Conservation (phyloP, 345 rosid genomes). For the Eucalyptus tenuipes region DNA sequence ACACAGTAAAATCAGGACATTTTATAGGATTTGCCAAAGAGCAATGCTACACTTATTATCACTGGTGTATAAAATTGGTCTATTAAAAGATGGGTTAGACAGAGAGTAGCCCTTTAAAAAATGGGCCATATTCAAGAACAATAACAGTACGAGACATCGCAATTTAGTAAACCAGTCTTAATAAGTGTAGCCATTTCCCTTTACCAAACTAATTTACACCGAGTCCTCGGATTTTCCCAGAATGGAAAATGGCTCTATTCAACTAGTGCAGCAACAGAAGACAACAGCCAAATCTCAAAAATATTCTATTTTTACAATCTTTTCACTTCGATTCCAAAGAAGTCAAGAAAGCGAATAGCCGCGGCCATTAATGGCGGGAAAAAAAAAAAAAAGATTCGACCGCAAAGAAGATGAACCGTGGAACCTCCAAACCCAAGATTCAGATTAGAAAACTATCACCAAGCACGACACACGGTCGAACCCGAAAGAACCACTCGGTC, state of each 20-base stretch:
- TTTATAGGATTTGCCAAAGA: neutral
- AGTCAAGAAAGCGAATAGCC: neutral
- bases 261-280: neutral
- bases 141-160: neutral
- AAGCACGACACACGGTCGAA: neutral
- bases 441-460: neutral
- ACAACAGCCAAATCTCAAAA: neutral
- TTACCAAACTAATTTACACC: neutral
- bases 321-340: neutral
- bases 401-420: neutral
- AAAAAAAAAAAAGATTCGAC: neutral
- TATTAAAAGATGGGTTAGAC: neutral
- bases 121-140: neutral
- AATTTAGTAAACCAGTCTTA: neutral
- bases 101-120: neutral
- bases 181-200: neutral
- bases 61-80: neutral
- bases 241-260: neutral
- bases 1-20: neutral
- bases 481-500: neutral
- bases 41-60: neutral
- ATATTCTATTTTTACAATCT: neutral
- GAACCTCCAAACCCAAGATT: neutral
- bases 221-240: neutral
- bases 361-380: neutral